Conservation (phyloP, 495 filamentous ascomycete genomes). For the Xylaria sp. region DNA sequence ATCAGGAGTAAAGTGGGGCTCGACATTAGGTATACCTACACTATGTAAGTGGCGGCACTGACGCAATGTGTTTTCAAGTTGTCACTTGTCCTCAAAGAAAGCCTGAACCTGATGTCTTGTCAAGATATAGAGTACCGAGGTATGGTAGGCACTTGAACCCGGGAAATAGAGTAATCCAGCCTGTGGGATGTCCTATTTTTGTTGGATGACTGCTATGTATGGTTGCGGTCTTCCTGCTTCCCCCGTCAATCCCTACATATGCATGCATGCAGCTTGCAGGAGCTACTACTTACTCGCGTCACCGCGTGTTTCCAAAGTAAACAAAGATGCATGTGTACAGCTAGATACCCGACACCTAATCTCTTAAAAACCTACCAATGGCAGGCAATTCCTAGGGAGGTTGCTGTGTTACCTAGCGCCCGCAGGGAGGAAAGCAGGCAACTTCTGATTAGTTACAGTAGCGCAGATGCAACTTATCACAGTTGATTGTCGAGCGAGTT, state of each 20-base stretch:
- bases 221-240: neutral
- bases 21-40: neutral
- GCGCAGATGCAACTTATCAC: constrained; percentile 10
- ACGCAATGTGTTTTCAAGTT: neutral
- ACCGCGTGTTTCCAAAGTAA: constrained; percentile 16
- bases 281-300: constrained; percentile 16
- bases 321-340: constrained; percentile 5
- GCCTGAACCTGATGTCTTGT: neutral
- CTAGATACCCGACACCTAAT: neutral
- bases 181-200: no score
- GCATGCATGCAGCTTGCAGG: constrained; percentile 24
- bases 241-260: neutral
- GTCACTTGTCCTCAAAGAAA: neutral
- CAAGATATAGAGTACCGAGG: neutral
- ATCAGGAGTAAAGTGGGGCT: constrained; percentile 11
- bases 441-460: constrained; percentile 1
- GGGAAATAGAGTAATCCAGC: neutral
- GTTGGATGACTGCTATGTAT: no score
- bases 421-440: neutral
- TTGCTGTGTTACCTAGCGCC: constrained; percentile 8
- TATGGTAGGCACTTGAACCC: neutral
- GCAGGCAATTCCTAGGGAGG: neutral
- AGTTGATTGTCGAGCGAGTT: neutral
- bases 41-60: neutral
- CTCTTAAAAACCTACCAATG: constrained; percentile 7